Percentiles rank a stretch among this genome's conserved stretches.
phyloP scores from a whole-genome alignment of 2,329 filamentous ascomycete genomes.

The Colletotrichum karsti region DNA sequence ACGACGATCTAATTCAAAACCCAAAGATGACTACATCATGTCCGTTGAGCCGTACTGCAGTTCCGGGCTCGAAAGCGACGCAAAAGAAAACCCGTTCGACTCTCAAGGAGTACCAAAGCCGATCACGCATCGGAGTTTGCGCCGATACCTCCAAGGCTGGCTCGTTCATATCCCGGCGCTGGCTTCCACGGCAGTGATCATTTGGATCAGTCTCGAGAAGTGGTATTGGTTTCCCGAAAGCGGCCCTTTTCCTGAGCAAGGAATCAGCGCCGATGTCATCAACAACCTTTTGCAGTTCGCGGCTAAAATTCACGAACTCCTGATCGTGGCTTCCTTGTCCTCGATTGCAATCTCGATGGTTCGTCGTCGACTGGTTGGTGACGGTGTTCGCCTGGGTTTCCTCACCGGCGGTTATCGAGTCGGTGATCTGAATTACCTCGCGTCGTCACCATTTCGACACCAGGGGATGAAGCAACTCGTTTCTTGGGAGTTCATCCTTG shows the following conservation, averaged over 20 bases:
- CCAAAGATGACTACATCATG: neutral
- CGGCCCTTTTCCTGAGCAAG: neutral
- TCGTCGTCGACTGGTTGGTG: neutral
- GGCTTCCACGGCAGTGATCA: neutral
- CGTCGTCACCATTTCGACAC: neutral
- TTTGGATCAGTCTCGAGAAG: neutral
- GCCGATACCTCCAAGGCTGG: slow-evolving; percentile 7
- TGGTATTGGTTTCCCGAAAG: slow-evolving; percentile 17
- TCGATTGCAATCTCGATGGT: slow-evolving; percentile 10
- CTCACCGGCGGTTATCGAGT: slow-evolving; percentile 22
- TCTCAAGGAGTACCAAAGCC: neutral
- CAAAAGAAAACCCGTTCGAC: neutral
- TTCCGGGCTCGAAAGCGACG: neutral
- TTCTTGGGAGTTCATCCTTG: neutral
- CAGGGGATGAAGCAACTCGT: neutral
- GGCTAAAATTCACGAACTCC: slow-evolving; percentile 15
- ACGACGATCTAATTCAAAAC: neutral
- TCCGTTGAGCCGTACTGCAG: neutral
- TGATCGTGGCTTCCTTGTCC: slow-evolving; percentile 14
- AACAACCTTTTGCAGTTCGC: slow-evolving; percentile 17
- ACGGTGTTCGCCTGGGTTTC: slow-evolving; percentile 13
- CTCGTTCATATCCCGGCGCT: slow-evolving; percentile 16
- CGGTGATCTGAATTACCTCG: slow-evolving; percentile 20
- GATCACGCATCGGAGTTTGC: neutral
- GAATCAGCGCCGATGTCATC: neutral